phyloP scores from a whole-genome alignment of 768 basidiomycete species.

The Lactifluus volemus region DNA sequence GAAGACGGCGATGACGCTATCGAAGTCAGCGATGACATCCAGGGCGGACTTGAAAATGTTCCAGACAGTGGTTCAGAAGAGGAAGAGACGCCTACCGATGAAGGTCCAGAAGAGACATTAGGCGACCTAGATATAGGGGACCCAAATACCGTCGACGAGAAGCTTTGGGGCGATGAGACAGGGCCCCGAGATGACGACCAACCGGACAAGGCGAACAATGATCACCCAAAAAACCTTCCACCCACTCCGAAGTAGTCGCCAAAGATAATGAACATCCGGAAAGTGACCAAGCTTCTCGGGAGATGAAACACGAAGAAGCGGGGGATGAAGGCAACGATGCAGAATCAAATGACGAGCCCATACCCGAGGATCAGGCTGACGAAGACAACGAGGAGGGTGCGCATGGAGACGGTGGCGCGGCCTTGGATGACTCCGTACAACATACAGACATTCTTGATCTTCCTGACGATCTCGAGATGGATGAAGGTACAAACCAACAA shows the following conservation, averaged over 20 bases:
- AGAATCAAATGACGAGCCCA: slow-evolving; percentile 25
- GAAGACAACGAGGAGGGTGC: slow-evolving; percentile 36
- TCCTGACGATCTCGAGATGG: slow-evolving; percentile 77
- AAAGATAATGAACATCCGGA: slow-evolving; percentile 51
- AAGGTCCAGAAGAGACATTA: slow-evolving; percentile 74
- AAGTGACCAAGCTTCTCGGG: slow-evolving; percentile 28
- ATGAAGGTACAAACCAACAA: slow-evolving; percentile 21
- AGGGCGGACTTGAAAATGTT: slow-evolving; percentile 77
- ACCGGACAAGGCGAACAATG: slow-evolving; percentile 51
- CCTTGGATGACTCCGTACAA: slow-evolving; percentile 66
- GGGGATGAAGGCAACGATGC: slow-evolving; percentile 23
- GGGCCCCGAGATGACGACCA: slow-evolving; percentile 45
- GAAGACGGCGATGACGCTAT: slow-evolving; percentile 63
- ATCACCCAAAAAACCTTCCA: slow-evolving; percentile 42
- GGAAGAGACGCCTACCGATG: slow-evolving; percentile 34
- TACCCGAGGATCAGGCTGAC: slow-evolving; percentile 22
- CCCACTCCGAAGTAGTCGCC: slow-evolving; percentile 63
- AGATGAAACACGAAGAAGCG: slow-evolving; percentile 25
- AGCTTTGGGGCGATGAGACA: slow-evolving; percentile 88
- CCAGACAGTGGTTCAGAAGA: slow-evolving; percentile 52
- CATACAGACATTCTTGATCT: slow-evolving; percentile 82
- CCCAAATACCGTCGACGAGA: slow-evolving; percentile 84
- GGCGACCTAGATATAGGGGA: slow-evolving; percentile 78
- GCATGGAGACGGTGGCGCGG: slow-evolving; percentile 47
- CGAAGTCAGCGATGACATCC: slow-evolving; percentile 89